Conservation (phyloP, 345 rosid genomes). For the Melastoma malabathricum region DNA sequence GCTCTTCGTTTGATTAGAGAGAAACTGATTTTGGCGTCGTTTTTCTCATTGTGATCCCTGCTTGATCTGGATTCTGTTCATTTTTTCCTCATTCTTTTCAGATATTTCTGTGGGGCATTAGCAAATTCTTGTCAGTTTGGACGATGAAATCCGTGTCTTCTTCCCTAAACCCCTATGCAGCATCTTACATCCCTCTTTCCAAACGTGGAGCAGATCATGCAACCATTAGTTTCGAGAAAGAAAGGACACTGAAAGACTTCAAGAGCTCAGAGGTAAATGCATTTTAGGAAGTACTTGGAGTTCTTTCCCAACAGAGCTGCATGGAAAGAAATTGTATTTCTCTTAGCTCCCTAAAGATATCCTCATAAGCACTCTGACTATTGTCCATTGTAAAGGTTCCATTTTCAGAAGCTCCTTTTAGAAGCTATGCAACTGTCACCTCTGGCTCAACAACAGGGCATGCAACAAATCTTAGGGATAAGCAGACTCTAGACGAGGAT, state of each 20-base stretch:
- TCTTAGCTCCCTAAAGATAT: slow-evolving; percentile 13
- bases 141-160: slow-evolving; percentile 56
- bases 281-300: slow-evolving; percentile 18
- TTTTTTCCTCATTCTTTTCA: not conserved
- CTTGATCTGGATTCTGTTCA: not conserved
- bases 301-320: slow-evolving; percentile 17
- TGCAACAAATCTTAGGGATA: slow-evolving; percentile 16
- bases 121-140: slow-evolving; percentile 1
- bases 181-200: slow-evolving; percentile 57
- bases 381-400: slow-evolving; percentile 11
- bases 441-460: slow-evolving; percentile 22
- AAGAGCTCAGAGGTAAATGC: slow-evolving; percentile 14
- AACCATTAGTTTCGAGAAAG: slow-evolving; percentile 4
- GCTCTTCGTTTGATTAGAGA: too few species aligned
- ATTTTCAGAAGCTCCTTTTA: slow-evolving; percentile 7
- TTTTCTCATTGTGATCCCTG: too few species aligned
- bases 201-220: slow-evolving; percentile 32
- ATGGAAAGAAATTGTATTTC: slow-evolving; percentile 15
- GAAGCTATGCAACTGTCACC: slow-evolving; percentile 11
- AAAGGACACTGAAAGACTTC: slow-evolving; percentile 7
- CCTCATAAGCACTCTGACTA: slow-evolving; percentile 4
- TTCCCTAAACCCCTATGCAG: slow-evolving; percentile 65
- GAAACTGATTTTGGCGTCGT: too few species aligned
- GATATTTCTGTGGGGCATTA: not conserved
- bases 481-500: slow-evolving; percentile 42